phyloP scores from a whole-genome alignment of 169 alveolate genomes.

The Plasmodium malariae region DNA sequence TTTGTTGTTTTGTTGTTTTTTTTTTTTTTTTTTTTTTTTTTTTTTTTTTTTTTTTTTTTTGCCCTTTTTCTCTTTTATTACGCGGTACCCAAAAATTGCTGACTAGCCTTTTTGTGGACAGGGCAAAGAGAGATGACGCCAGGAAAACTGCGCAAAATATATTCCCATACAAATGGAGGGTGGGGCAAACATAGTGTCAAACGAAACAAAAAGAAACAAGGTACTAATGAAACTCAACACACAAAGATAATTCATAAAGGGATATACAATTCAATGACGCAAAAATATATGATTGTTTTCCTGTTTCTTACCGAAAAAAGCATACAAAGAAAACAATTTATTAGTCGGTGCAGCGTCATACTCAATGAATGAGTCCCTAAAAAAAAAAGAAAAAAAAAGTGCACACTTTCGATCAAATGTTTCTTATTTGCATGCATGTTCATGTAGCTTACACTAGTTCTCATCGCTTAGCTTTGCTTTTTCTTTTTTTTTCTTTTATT shows the following conservation, averaged over 20 bases:
- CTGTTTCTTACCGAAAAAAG: slow-evolving; percentile 25
- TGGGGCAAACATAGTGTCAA: no score
- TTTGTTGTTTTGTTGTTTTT: neutral
- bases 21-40: slow-evolving; percentile 1
- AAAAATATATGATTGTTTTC: no score
- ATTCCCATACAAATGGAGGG: no score
- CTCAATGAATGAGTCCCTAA: slow-evolving; percentile 29
- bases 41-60: neutral
- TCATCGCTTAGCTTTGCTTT: no score
- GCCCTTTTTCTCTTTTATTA: neutral
- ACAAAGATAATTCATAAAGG: no score
- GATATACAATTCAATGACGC: no score
- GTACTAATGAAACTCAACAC: no score
- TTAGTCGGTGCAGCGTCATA: slow-evolving; percentile 53
- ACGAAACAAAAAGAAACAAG: no score
- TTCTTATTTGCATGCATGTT: no score
- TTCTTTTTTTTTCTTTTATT: no score
- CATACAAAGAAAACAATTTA: slow-evolving; percentile 30
- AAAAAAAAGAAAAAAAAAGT: neutral
- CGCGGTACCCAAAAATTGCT: slow-evolving; percentile 14
- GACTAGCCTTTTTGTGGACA: slow-evolving; percentile 14
- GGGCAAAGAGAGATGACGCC: slow-evolving; percentile 19
- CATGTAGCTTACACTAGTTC: no score
- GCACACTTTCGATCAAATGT: no score
- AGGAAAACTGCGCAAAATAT: slow-evolving; percentile 13